A percentile compares a stretch with the other conserved stretches of the same genome.
Conservation (phyloP, 495 filamentous ascomycete species). For the Podospora pseudoanserina region DNA sequence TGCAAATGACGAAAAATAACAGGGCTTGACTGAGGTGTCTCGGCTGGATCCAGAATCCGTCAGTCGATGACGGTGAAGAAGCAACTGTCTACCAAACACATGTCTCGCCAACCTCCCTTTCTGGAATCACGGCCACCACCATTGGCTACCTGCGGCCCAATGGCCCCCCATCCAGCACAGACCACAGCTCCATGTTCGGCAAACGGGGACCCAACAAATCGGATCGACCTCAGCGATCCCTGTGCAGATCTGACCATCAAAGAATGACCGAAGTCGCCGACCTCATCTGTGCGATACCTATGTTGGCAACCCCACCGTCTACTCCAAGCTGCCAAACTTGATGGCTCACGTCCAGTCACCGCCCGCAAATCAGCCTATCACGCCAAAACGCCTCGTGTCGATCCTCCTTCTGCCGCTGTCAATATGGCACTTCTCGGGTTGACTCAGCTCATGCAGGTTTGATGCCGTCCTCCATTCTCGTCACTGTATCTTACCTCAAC, state of each 20-base stretch:
- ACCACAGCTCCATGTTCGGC: not conserved
- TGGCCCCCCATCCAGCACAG: not conserved
- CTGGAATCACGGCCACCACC: not conserved
- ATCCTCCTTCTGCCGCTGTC: not conserved
- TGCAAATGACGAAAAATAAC: not conserved
- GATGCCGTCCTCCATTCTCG: not conserved
- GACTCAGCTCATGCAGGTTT: not conserved
- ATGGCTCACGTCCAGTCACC: too few species aligned
- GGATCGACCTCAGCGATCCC: not conserved
- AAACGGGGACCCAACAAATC: not conserved
- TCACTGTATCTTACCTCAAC: not conserved
- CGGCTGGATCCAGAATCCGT: not conserved
- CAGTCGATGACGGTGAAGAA: not conserved
- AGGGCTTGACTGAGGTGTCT: not conserved
- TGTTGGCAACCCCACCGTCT: not conserved
- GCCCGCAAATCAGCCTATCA: not conserved
- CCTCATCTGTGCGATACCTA: not conserved
- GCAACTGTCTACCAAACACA: not conserved
- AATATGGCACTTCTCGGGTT: not conserved
- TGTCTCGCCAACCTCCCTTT: not conserved
- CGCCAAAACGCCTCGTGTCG: not conserved
- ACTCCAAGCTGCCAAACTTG: not conserved
- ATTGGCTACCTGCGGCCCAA: not conserved
- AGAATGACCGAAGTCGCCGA: not conserved
- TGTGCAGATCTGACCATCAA: not conserved